These are phyloP conservation scores for Dryas octopetala DNA, from an alignment of 306 rosid genomes.

Conservation along the genomic window DNA sequence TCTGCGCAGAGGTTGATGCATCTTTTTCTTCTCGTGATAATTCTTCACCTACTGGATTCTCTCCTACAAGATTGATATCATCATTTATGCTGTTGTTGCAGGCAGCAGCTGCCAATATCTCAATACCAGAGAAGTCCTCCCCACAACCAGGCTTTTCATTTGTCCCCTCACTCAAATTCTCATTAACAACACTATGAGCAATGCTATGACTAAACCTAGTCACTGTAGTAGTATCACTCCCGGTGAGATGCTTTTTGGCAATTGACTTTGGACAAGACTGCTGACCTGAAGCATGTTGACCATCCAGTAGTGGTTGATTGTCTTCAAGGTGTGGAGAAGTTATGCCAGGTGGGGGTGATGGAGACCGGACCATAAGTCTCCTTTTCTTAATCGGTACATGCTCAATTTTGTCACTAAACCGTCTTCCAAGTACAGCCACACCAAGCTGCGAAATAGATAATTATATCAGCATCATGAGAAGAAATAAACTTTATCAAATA, in stretches of 20 bases:
- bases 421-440: constrained; percentile 39
- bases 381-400: constrained; percentile 43
- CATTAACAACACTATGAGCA: neutral
- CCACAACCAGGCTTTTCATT: constrained; percentile 9
- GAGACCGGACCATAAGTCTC: constrained; percentile 33
- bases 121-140: constrained; percentile 44
- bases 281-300: constrained; percentile 8
- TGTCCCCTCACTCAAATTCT: neutral
- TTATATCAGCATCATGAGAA: neutral
- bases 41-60: constrained; percentile 9
- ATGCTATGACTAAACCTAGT: neutral
- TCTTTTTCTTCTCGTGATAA: constrained; percentile 6
- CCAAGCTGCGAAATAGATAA: constrained; percentile 29
- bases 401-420: constrained; percentile 40
- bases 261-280: constrained; percentile 12
- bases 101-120: constrained; percentile 42
- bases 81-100: constrained; percentile 32
- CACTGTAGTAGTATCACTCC: constrained; percentile 10
- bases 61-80: constrained; percentile 11
- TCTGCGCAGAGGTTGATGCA: constrained; percentile 8
- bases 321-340: constrained; percentile 15
- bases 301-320: constrained; percentile 4
- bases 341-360: constrained; percentile 25
- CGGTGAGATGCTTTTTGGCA: constrained; percentile 17
- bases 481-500: neutral